Evolutionary conservation across 83 land plant species (phyloP), one percentile per base, ranked within the genome.

Genomic region (Larix sibirica): DNA sequence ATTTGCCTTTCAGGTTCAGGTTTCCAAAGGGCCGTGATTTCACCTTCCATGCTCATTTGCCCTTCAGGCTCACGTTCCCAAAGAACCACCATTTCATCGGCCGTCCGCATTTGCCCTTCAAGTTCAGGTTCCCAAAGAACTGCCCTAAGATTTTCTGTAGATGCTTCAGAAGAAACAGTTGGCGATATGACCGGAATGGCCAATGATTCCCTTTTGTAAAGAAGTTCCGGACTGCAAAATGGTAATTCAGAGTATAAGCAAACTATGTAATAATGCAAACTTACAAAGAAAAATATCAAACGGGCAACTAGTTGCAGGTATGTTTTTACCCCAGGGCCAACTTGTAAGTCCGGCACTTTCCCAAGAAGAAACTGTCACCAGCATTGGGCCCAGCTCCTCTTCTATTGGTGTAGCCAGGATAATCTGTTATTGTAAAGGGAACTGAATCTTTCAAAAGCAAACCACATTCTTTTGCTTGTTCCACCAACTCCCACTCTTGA

Each of bases 361-460:
- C 71, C 24, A 81, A 24, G 21, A 10, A 18, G 58, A 85, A 85
- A 13, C 80, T 23, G 7, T 60, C 50, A 24, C 82, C 62, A 17
- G 65, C 26, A 6, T 16, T 13, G 9, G 0, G 0, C 12, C 80
- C 83, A n/a, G 56, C 66, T 18, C 84, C 86, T 63, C 80, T 74
- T 33, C 82, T 81, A 79, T 85, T 85, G 16, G 33, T 28, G 26
- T 85, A 85, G 4, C 83, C 86, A 36, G 86, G 86, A 58, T 81
- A 85, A 54, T 81, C 67, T 4, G 24, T 2, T 18, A 2, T 61
- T 18, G 18, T 17, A 77, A 85, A 85, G 10, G 0, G 2, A 38
- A 56, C 79, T 3, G 31, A 9, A 20, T 47, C 80, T 42, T 28
- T 61, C 23, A 76, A 59, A 28, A 56, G 36, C 10, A 85, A 40